These are phyloP conservation scores for Candida argentea DNA, from an alignment of 805 yeast genomes.

Conservation along the genomic window DNA sequence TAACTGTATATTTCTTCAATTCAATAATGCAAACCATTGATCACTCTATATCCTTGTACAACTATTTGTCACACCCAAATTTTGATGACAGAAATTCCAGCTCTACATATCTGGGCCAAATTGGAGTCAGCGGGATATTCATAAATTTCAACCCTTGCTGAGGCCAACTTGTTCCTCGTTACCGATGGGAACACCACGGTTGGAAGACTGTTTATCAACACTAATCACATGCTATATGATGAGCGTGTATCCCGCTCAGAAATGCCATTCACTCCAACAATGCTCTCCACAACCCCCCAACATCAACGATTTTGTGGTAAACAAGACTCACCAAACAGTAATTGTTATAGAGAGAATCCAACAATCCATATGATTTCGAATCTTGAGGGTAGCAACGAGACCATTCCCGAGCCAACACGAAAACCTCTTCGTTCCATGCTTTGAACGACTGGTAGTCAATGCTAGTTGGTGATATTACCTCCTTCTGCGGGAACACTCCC, in stretches of 20 bases:
- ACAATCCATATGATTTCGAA: slow-evolving; percentile 47
- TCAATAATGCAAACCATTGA: too few species aligned
- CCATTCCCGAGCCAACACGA: slow-evolving; percentile 89
- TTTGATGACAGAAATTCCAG: too few species aligned
- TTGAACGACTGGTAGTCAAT: slow-evolving; percentile 86
- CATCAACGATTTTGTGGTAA: slow-evolving; percentile 72
- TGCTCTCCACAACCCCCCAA: slow-evolving; percentile 67
- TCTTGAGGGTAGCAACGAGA: slow-evolving; percentile 59
- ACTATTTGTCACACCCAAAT: too few species aligned
- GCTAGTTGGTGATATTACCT: slow-evolving; percentile 84
- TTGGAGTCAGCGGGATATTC: too few species aligned
- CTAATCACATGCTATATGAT: slow-evolving; percentile 1
- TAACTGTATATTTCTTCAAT: too few species aligned
- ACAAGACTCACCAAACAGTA: slow-evolving; percentile 77
- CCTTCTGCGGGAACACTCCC: slow-evolving; percentile 94
- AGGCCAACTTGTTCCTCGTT: too few species aligned
- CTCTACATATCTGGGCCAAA: too few species aligned
- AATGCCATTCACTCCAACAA: slow-evolving; percentile 28
- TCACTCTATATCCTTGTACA: too few species aligned
- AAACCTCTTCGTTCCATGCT: slow-evolving; percentile 97
- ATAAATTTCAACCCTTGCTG: too few species aligned
- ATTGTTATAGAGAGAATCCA: slow-evolving; percentile 49
- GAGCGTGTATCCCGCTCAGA: slow-evolving; percentile 1
- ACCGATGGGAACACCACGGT: too few species aligned
- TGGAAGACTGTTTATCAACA: too few species aligned